Base-by-base conservation (phyloP, 1,284 basidiomycete genomes). In the Lentinula novae-zelandiae region DNA sequence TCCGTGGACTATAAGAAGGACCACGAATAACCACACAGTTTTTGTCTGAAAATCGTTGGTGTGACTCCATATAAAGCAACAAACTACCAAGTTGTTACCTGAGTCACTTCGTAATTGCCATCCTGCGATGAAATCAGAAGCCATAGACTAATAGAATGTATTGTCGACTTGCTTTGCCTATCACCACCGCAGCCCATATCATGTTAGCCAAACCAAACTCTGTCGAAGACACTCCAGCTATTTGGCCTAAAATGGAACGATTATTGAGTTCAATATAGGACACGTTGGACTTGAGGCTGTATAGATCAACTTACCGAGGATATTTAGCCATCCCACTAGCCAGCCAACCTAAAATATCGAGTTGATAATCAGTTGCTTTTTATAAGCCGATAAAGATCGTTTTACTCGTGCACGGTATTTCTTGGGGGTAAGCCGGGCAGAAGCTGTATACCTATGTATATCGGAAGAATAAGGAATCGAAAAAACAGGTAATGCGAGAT, bases 181-280 rank as follows among this genome's bases (percentile, higher is more conserved):
- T 71, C 31, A 79, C 80, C 17, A 84, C 86, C 0, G 90, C 93
- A 12, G 89, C 87, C 75, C 91, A 89, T 64, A 96, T 95, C 95
- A 96, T 96, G 70, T 85, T 84, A 33, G 90, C 82, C 22, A 97
- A 80, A 60, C 94, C 95, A 69, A 92, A 96, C 73, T 96, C 95
- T 1, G 93, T 95, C 1, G 91, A 93, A 1, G 91, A 86, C 51
- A 94, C 78, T 38, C 93, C 93, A 4, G 90, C 89, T 60, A 92
- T 84, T 72, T 94, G 93, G 49, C 84, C 83, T 82, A 55, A 9
- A 27, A 53, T 53, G 33, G 39, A 42, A 53, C 22, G 42, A 2
- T 36, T 46, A 39, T 33, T 9, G 20, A 6, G 12, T 33, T 7
- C 13, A 61, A 42, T 31, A 40, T 15, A 17, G 8, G 13, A n/a